Evolutionary conservation across 2,329 filamentous ascomycete genomes (phyloP).

Genomic region (Fusarium sp.): DNA sequence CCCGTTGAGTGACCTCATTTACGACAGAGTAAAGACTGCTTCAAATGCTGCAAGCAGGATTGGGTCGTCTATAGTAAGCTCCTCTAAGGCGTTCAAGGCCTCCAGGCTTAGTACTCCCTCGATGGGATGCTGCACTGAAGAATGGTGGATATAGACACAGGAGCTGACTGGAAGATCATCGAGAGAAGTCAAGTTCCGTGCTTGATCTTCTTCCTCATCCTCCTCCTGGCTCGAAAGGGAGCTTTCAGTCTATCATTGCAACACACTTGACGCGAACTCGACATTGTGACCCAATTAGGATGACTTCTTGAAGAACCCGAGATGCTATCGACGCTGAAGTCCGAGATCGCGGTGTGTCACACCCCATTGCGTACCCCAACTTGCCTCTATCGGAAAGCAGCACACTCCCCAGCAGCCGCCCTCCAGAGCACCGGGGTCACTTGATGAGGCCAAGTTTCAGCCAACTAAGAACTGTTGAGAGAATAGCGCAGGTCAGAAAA

Average conservation of each 20-base stretch:
- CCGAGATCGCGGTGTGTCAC: no score
- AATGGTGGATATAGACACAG: fast-evolving
- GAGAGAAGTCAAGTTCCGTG: background rate
- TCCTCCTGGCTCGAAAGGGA: background rate
- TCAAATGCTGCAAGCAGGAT: fast-evolving
- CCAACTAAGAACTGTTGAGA: no score
- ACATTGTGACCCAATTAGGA: fast-evolving
- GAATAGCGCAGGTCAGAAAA: background rate
- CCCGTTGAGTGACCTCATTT: fast-evolving
- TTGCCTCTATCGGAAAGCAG: fast-evolving
- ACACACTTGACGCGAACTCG: fast-evolving
- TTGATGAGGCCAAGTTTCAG: fast-evolving
- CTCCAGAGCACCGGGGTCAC: fast-evolving
- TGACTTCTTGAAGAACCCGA: fast-evolving
- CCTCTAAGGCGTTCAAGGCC: background rate
- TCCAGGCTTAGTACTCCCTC: fast-evolving
- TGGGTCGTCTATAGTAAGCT: fast-evolving
- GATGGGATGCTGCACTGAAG: fast-evolving
- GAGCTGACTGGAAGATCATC: background rate
- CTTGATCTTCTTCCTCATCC: no score
- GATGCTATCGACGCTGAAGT: fast-evolving
- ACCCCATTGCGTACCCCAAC: fast-evolving
- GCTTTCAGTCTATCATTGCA: fast-evolving
- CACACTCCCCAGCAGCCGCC: fast-evolving
- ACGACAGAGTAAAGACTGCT: fast-evolving